Conservation (phyloP, 768 basidiomycete species). For the Kwoniella bestiolae region DNA sequence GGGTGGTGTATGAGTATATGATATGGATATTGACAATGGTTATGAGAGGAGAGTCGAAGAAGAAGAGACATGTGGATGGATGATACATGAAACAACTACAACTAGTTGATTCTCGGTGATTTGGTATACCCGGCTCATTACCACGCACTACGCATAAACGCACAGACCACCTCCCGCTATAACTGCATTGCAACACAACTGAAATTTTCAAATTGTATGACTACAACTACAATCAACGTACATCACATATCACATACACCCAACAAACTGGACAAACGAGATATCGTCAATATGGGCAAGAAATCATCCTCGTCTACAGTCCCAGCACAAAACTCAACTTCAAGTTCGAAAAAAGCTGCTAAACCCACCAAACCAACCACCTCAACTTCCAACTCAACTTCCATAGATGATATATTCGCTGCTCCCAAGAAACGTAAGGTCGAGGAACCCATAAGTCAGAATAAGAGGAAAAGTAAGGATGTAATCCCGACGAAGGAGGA, state of each 20-base stretch:
- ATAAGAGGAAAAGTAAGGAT: constrained; percentile 31
- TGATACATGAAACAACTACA: background rate
- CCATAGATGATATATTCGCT: constrained; percentile 28
- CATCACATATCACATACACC: too few relatives aligned
- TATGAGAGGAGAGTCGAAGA: background rate
- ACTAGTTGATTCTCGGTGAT: background rate
- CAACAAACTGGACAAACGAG: too few relatives aligned
- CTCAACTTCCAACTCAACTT: background rate
- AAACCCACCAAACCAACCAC: background rate
- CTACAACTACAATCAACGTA: too few relatives aligned
- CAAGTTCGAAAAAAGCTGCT: constrained; percentile 4
- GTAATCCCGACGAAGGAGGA: too few relatives aligned
- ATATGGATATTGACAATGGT: background rate
- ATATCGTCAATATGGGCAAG: constrained; percentile 24
- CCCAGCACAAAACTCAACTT: background rate
- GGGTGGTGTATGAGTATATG: background rate
- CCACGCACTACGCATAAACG: background rate
- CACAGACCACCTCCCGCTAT: too few relatives aligned
- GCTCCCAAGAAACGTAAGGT: constrained; percentile 22
- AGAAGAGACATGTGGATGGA: background rate
- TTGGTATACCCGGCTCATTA: background rate
- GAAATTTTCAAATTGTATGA: background rate
- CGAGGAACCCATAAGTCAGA: background rate
- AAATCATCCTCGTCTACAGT: constrained; percentile 9
- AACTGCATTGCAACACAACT: background rate